Evolutionary conservation across 305 asterid species (phyloP), one percentile per base, ranked within the genome.

Genomic region (Nicotiana rustica): DNA sequence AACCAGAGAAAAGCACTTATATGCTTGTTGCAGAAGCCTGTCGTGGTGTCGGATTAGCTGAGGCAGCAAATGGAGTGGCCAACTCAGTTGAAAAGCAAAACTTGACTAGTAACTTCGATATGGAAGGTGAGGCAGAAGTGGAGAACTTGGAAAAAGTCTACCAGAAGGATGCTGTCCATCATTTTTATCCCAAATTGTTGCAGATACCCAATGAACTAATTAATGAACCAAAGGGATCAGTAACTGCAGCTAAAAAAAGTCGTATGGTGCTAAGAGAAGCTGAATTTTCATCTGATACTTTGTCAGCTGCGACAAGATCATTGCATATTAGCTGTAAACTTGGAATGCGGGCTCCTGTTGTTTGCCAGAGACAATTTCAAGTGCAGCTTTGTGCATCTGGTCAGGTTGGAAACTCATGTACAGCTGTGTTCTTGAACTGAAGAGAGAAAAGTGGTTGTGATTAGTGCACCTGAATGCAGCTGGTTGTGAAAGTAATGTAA

Each of bases 1-100:
- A n/a, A 47, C 96, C 97, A 0, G 90, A 89, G 88, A 88, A 86
- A 76, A 88, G 89, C 82, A 91, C 94, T 3, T 71, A 65, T 86
- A 44, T 70, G 79, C 78, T 88, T 73, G 86, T 90, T 66, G 92
- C 91, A 14, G 91, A 87, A 57, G 94, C 95, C 14, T 88, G 97
- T 94, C 83, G 88, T 13, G 86, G 84, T 12, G 35, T 81, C 55
- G 94, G 95, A 76, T 82, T 87, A 29, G 85, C 85, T 12, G 80
- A 88, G 61, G 93, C 88, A 84, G 96, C 90, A 6, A 86, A 88
- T 29, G 81, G 91, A 78, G 77, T 87, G 47, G 69, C 81, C 79
- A 56, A 70, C 67, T 6, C 82, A 36, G 61, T 49, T 13, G 80
- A 85, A 82, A 84, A 73, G 84, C 79, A 73, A 73, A 80, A 10